phyloP scores from a whole-genome alignment of 345 rosid genomes.

The Eucalyptus virginea region DNA sequence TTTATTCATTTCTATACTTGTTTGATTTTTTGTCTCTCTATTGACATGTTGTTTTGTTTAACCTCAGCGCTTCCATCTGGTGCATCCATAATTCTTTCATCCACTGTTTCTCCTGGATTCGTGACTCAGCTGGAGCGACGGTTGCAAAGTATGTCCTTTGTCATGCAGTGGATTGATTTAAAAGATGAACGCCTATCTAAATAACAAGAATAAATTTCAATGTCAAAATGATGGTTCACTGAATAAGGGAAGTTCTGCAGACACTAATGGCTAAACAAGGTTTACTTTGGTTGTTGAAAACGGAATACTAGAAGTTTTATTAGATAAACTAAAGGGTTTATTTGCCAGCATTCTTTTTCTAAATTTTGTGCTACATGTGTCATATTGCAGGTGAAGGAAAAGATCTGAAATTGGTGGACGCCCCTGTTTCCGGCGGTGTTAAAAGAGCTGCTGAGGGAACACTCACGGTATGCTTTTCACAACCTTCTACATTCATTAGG shows the following conservation, averaged over 20 bases:
- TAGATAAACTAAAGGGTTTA: not conserved
- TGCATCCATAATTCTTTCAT: constrained; percentile 67
- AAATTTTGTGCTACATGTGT: not conserved
- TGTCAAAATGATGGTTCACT: not conserved
- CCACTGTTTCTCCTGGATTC: constrained; percentile 86
- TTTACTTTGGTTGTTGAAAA: not conserved
- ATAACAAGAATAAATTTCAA: not conserved
- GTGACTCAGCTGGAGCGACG: constrained; percentile 68
- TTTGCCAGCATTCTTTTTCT: not conserved
- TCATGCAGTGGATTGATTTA: not conserved
- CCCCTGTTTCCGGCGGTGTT: constrained; percentile 99
- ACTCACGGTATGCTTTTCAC: constrained; percentile 49
- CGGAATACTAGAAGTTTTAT: not conserved
- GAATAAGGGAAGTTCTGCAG: not conserved
- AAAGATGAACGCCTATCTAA: not conserved
- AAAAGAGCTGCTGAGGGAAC: constrained; percentile 83
- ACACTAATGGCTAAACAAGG: not conserved
- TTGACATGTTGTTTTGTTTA: constrained; percentile 8
- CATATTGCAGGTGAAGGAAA: constrained; percentile 51
- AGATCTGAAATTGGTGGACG: constrained; percentile 83
- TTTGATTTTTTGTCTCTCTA: not conserved
- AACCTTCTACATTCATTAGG: not conserved
- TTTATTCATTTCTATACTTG: not conserved
- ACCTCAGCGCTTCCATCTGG: constrained; percentile 64
- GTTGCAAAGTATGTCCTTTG: constrained; percentile 43